These are phyloP conservation scores for Picochlorum sp. DNA, from an alignment of 139 green algal genomes.

Conservation along the genomic window DNA sequence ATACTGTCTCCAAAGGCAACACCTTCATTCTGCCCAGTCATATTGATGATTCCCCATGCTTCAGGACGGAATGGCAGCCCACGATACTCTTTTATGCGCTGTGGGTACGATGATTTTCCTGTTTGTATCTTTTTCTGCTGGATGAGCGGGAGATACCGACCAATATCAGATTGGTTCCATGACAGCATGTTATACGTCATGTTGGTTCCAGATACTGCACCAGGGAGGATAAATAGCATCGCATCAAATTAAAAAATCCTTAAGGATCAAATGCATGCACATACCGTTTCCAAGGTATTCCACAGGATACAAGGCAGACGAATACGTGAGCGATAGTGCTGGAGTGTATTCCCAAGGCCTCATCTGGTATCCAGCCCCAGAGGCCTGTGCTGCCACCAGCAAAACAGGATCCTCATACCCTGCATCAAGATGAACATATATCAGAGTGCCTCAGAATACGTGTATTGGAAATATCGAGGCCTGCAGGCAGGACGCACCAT, in stretches of 20 bases:
- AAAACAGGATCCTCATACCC: constrained; percentile 24
- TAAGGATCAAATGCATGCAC: neutral
- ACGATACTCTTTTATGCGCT: constrained; percentile 3
- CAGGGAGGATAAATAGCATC: no score
- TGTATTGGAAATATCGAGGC: no score
- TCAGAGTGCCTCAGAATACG: no score
- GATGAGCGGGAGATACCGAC: constrained; percentile 16
- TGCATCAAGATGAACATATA: no score
- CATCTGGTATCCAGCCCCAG: neutral
- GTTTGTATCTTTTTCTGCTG: constrained; percentile 23
- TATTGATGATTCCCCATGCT: constrained; percentile 12
- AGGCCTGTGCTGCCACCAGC: neutral
- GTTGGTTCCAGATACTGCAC: constrained; percentile 2
- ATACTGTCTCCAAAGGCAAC: constrained; percentile 1
- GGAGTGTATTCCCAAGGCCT: constrained; percentile 16
- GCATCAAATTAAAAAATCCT: no score
- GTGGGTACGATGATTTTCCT: constrained; percentile 6
- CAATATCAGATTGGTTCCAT: constrained; percentile 12
- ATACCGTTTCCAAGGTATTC: constrained; percentile 11
- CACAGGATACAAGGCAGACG: neutral
- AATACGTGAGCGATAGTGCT: constrained; percentile 3
- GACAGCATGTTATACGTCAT: constrained; percentile 2
- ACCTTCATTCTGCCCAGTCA: constrained; percentile 26
- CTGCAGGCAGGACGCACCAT: constrained; percentile 3
- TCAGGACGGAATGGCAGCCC: constrained; percentile 1